Evolutionary conservation across 257 asterid species (phyloP).

Genomic region (Gentiana dahurica): DNA sequence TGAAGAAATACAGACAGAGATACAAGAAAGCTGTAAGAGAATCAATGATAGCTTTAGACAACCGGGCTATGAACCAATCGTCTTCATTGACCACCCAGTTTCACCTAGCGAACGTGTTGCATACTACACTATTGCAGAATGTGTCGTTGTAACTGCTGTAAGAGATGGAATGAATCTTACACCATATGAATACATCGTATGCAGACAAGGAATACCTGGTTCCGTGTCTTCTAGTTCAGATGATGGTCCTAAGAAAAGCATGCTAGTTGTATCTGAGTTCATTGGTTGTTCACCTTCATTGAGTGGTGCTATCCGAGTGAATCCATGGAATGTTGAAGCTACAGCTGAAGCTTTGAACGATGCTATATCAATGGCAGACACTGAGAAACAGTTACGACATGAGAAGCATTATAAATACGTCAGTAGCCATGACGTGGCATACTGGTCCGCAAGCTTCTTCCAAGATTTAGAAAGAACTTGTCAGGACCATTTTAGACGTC

Average conservation of each 20-base stretch:
- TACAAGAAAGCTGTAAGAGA: conserved; percentile 23
- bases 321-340: conserved; percentile 45
- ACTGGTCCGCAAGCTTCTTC: conserved; percentile 45
- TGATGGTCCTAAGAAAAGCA: conserved; percentile 28
- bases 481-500: conserved; percentile 34
- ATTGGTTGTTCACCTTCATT: conserved; percentile 51
- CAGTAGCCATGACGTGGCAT: conserved; percentile 43
- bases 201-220: conserved; percentile 36
- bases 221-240: conserved; percentile 14
- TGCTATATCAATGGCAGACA: conserved; percentile 35
- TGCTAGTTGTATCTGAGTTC: conserved; percentile 44
- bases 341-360: conserved; percentile 41
- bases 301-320: conserved; percentile 44
- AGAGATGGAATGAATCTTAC: conserved; percentile 51
- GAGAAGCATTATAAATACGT: conserved; percentile 47
- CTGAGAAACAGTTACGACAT: conserved; percentile 46
- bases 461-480: conserved; percentile 47
- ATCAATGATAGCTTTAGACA: conserved; percentile 29
- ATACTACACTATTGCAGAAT: conserved; percentile 35
- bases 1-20: conserved; percentile 37
- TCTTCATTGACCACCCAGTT: conserved; percentile 28
- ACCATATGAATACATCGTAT: conserved; percentile 35
- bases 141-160: conserved; percentile 44
- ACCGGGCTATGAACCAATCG: conserved; percentile 43
- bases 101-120: conserved; percentile 38